Evolutionary conservation across 805 yeast genomes (phyloP), one percentile per base, ranked within the genome.

Genomic region (Candida sanyiensis): DNA sequence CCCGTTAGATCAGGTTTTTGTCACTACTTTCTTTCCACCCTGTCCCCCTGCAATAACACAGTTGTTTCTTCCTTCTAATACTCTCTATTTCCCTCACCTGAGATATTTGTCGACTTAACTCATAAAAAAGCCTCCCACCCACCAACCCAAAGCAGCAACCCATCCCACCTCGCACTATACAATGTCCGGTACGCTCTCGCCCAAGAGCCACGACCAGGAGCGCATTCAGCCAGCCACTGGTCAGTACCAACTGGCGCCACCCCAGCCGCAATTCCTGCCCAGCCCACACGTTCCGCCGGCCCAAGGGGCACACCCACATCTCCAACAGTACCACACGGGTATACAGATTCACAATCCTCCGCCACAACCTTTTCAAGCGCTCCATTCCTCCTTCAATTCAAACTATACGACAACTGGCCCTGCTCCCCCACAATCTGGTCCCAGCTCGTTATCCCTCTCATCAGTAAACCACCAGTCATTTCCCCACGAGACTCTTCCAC

Each of bases 361-460:
- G 19, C 33, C 38, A 20, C 33, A 20, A 18, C 22, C 19, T 19
- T 12, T 29, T 15, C 33, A 29, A 29, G 17, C 30, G n/a, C n/a
- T n/a, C n/a, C n/a, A n/a, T n/a, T n/a, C n/a, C n/a, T n/a, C n/a
- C n/a, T n/a, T n/a, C 28, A 39, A 31, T 25, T 38, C 33, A 34
- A 38, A 25, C 25, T 37, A 36, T 24, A 43, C n/a, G n/a, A n/a
- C 47, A 12, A 35, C 33, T 5, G 9, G 31, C 5, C 28, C 11
- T 15, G 23, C 21, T n/a, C 10, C 24, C 7, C 26, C 39, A 16
- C 19, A 22, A 16, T 18, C 26, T 12, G 25, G 21, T 24, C 28
- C 30, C 8, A 29, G 22, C 10, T 42, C 43, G 2, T 44, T 42
- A 13, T 44, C 47, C 13, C 13, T 46, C 31, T 45, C 47, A 25